Percentiles rank a stretch among this genome's conserved stretches.
phyloP scores from a whole-genome alignment of 2,329 filamentous ascomycete species.

The Aspergillus sp. region DNA sequence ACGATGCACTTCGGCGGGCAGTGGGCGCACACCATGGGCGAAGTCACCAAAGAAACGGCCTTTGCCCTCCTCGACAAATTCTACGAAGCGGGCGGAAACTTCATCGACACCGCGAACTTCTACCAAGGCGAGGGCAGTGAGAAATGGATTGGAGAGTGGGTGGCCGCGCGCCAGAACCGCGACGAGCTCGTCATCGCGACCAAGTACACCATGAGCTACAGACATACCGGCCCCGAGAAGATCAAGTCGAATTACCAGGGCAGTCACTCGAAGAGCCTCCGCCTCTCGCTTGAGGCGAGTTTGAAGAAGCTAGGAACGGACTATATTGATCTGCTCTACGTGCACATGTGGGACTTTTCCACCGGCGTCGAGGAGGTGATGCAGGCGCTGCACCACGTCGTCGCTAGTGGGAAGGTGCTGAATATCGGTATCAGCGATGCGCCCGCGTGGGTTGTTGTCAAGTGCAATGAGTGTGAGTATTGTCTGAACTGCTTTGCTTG shows the following conservation, averaged over 20 bases:
- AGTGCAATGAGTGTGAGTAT: conserved; percentile 1
- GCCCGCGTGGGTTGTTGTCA: conserved; percentile 5
- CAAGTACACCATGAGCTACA: conserved; percentile 61
- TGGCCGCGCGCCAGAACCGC: conserved; percentile 59
- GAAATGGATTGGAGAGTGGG: conserved; percentile 67
- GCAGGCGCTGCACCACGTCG: background rate
- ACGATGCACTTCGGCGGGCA: conserved; percentile 34
- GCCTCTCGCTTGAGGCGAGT: background rate
- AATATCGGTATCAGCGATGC: conserved; percentile 3
- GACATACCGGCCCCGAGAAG: conserved; percentile 48
- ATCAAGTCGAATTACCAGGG: conserved; percentile 45
- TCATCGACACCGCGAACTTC: conserved; percentile 69
- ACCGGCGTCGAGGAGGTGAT: conserved; percentile 1
- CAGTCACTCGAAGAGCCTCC: background rate
- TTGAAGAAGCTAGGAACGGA: background rate
- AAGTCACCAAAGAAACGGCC: conserved; percentile 59
- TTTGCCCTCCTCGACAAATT: conserved; percentile 66
- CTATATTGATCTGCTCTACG: conserved; percentile 1
- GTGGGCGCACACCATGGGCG: conserved; percentile 51
- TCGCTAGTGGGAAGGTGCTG: background rate
- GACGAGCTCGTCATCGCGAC: conserved; percentile 71
- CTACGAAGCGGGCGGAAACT: conserved; percentile 65
- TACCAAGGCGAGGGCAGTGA: conserved; percentile 66
- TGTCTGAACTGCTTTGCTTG: background rate
- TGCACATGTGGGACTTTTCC: conserved; percentile 2